Evolutionary conservation across 2,329 filamentous ascomycete genomes (phyloP), one percentile per base, ranked within the genome.

Genomic region (Microdochium nivale): DNA sequence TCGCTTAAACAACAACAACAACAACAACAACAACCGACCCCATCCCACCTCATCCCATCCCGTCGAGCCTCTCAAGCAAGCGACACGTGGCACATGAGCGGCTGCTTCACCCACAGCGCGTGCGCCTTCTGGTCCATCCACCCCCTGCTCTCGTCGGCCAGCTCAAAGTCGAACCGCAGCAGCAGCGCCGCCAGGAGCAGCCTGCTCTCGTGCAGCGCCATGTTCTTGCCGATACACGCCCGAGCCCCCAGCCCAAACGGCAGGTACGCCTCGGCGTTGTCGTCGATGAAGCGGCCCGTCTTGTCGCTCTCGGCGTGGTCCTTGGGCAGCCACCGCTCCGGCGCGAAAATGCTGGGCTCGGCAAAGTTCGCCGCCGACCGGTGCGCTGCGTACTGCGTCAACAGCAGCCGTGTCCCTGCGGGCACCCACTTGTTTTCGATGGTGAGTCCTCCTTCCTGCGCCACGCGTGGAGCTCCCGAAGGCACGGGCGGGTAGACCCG

Each of bases 311-410:
- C 40, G 13, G 13, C 16, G 14, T 19, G 14, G 14, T 14, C 35
- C 13, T 14, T 16, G 10, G 16, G 9, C 40, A 50, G 30, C 19
- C 30, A 50, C 13, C 53, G 51, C 48, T 55, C 53, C 3, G 51
- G 53, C 2, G 21, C 16, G 44, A 53, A 53, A 10, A 10, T 32
- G 11, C 37, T 11, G 11, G 53, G 49, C 7, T 55, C 51, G 11
- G 19, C 27, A 19, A 47, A 51, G 43, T 53, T 50, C 7, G 51
- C 25, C 3, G 49, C 49, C 30, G 33, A 55, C 10, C 49, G 51
- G n/a, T 16, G 48, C 25, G 51, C 47, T 7, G 51, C 43, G 27
- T 50, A 25, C 13, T 35, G 30, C 3, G 52, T 48, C 44, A 48
- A 11, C 35, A 47, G 3, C n/a, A 44, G 16, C 5, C 40, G 3